These are phyloP conservation scores for Boeremia exigua DNA, from an alignment of 2,329 filamentous ascomycete genomes.

Conservation along the genomic window DNA sequence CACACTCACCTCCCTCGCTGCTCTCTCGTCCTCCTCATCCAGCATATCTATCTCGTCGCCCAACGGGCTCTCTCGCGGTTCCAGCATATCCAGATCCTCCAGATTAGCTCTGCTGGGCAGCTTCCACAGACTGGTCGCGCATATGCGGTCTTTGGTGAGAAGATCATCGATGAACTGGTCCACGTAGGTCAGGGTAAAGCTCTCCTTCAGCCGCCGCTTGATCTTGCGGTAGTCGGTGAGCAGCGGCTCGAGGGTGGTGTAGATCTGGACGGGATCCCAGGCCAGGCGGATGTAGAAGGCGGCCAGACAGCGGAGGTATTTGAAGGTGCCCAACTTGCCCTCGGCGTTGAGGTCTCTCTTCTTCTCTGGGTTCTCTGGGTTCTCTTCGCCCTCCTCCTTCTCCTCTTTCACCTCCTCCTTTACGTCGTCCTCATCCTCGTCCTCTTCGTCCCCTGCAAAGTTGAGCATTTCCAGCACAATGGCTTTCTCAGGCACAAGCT, in stretches of 20 bases:
- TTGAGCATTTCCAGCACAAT: slow-evolving; percentile 81
- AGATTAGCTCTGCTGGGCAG: slow-evolving; percentile 80
- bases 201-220: slow-evolving; percentile 74
- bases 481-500: slow-evolving; percentile 80
- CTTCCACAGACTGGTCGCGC: slow-evolving; percentile 91
- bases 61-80: slow-evolving; percentile 82
- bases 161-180: slow-evolving; percentile 95
- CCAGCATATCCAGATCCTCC: slow-evolving; percentile 87
- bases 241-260: slow-evolving; percentile 78
- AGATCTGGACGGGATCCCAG: slow-evolving; percentile 80
- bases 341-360: slow-evolving; percentile 34
- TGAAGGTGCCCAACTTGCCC: slow-evolving; percentile 56
- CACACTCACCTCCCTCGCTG: slow-evolving; percentile 17
- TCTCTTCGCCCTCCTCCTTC: slow-evolving; percentile 44
- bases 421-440: slow-evolving; percentile 17
- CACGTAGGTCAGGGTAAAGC: slow-evolving; percentile 78
- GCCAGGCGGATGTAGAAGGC: slow-evolving; percentile 94
- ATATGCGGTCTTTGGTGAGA: slow-evolving; percentile 85
- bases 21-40: slow-evolving; percentile 26
- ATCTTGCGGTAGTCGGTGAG: slow-evolving; percentile 85
- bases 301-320: slow-evolving; percentile 86
- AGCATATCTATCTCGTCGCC: slow-evolving; percentile 74
- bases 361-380: slow-evolving; percentile 16
- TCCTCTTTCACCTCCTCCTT: slow-evolving; percentile 17
- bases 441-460: slow-evolving; percentile 51